Conservation (phyloP, 78 protist genomes). For the Tieghemostelium lacteum region DNA sequence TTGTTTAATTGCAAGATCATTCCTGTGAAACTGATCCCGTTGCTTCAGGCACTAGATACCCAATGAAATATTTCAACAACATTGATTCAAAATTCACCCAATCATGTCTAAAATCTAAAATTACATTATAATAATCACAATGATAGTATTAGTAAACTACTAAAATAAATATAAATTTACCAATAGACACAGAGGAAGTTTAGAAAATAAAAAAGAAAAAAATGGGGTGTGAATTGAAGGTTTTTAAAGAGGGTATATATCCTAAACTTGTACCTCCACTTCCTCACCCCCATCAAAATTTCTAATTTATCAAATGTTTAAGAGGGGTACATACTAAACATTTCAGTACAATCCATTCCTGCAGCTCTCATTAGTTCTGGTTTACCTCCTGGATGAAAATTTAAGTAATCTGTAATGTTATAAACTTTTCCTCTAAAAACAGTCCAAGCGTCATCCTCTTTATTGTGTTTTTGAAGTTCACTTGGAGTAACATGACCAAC, state of each 20-base stretch:
- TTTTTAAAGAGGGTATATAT: background rate
- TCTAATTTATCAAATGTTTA: background rate
- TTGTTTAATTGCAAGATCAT: background rate
- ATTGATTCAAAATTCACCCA: constrained; percentile 78
- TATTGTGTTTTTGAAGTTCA: constrained; percentile 76
- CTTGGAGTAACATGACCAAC: constrained; percentile 8
- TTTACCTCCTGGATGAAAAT: constrained; percentile 89
- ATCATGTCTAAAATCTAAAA: constrained; percentile 56
- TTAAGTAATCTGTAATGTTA: constrained; percentile 80
- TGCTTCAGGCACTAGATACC: constrained; percentile 4
- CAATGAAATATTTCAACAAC: constrained; percentile 45
- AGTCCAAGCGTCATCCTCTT: constrained; percentile 80
- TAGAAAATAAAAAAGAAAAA: too few species aligned
- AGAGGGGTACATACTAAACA: constrained; percentile 57
- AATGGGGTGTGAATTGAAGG: too few species aligned
- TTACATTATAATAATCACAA: background rate
- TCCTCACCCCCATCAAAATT: background rate
- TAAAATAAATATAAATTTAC: background rate
- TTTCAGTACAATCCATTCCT: constrained; percentile 84
- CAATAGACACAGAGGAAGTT: too few species aligned
- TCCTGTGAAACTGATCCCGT: background rate
- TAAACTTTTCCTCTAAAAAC: constrained; percentile 86
- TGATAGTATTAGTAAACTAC: background rate
- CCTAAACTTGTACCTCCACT: too few species aligned
- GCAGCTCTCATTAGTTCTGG: constrained; percentile 72